Evolutionary conservation across 768 basidiomycete genomes (phyloP).

Genomic region (Rhodotorula diobovata): DNA sequence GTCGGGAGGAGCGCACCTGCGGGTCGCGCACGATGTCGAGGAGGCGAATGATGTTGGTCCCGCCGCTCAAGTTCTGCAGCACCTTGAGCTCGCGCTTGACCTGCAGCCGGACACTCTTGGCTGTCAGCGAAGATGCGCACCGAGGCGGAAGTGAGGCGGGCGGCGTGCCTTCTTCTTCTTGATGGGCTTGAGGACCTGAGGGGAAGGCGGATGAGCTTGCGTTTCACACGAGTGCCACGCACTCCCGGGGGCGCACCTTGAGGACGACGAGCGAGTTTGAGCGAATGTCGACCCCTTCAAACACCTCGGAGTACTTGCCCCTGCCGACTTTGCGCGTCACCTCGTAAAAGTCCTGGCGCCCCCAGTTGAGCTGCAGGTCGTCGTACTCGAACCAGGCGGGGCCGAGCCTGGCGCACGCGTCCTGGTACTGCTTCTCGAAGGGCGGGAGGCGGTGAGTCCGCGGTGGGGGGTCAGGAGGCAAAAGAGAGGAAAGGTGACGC

Average conservation of each 20-base stretch:
- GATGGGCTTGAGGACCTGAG: slow-evolving; percentile 80
- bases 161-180: slow-evolving; percentile 97
- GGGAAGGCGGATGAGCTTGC: background rate
- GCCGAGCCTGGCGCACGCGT: slow-evolving; percentile 37
- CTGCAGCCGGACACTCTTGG: no score
- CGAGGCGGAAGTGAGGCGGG: no score
- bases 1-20: slow-evolving; percentile 41
- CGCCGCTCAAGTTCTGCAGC: slow-evolving; percentile 89
- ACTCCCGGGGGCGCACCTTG: slow-evolving; percentile 57
- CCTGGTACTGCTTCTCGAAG: slow-evolving; percentile 44
- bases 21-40: slow-evolving; percentile 95
- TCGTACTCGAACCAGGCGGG: slow-evolving; percentile 47
- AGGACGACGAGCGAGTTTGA: slow-evolving; percentile 52
- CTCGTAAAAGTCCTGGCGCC: slow-evolving; percentile 36
- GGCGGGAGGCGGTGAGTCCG: background rate
- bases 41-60: slow-evolving; percentile 87
- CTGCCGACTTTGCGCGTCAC: slow-evolving; percentile 24
- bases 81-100: slow-evolving; percentile 99
- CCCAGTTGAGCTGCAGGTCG: slow-evolving; percentile 69
- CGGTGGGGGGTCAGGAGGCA: background rate
- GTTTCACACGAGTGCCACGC: no score
- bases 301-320: slow-evolving; percentile 44
- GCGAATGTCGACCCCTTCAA: slow-evolving; percentile 44
- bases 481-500: background rate
- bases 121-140: background rate